phyloP scores from a whole-genome alignment of 2,329 filamentous ascomycete species.

The Diplocarpon rosae region DNA sequence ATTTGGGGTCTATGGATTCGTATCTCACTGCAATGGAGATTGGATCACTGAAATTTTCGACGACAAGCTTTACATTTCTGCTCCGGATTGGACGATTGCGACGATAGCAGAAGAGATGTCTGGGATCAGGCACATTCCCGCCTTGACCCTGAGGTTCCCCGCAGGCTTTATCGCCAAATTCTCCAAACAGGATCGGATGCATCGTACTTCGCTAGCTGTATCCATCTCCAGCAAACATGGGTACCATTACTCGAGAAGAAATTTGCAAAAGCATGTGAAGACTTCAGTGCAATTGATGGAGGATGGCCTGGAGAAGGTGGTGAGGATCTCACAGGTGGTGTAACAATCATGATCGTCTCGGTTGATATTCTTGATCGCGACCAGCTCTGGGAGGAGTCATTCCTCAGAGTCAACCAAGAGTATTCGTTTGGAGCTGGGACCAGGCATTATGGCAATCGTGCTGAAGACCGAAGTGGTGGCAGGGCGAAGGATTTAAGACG shows the following conservation, averaged over 20 bases:
- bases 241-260: constrained; percentile 71
- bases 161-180: constrained; percentile 32
- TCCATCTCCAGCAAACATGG: constrained; percentile 72
- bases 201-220: constrained; percentile 67
- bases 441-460: constrained; percentile 27
- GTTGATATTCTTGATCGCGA: constrained; percentile 69
- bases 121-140: constrained; percentile 1
- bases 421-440: constrained; percentile 62
- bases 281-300: constrained; percentile 64
- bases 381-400: constrained; percentile 72
- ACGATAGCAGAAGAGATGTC: neutral
- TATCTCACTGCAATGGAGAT: constrained; percentile 77
- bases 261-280: constrained; percentile 71
- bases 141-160: constrained; percentile 22
- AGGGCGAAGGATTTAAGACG: constrained; percentile 47
- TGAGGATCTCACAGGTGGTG: constrained; percentile 54
- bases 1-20: constrained; percentile 79
- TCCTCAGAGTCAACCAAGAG: constrained; percentile 69
- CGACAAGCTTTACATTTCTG: constrained; percentile 76
- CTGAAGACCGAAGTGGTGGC: constrained; percentile 4
- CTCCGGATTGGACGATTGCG: constrained; percentile 67
- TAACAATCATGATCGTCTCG: constrained; percentile 57
- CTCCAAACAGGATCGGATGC: constrained; percentile 52
- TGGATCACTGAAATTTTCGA: constrained; percentile 88
- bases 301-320: constrained; percentile 51